Conservation (phyloP, 306 rosid species). For the Cucumis sativus region Cucumber_9930_V3 NC_026659.2:20952501-20953000, state of each 20-base stretch:
- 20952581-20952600: background rate
- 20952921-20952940: background rate
- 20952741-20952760: background rate
- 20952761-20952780: background rate
- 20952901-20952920: background rate
- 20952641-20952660: background rate
- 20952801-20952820: background rate
- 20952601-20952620: background rate
- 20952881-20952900: background rate
- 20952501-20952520: background rate
- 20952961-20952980: background rate
- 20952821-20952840: background rate
- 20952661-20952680: background rate
- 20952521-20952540: background rate
- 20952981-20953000: constrained; percentile 99
- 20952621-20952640: background rate
- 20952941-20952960: background rate
- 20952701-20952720: background rate
- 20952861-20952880: background rate
- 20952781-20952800: background rate
- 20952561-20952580: background rate
- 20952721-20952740: background rate
- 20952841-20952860: background rate
- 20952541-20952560: background rate
- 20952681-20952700: background rate